Evolutionary conservation across 352 stramenopile genomes (phyloP).

Genomic region (Aphanomyces stellatus): DNA sequence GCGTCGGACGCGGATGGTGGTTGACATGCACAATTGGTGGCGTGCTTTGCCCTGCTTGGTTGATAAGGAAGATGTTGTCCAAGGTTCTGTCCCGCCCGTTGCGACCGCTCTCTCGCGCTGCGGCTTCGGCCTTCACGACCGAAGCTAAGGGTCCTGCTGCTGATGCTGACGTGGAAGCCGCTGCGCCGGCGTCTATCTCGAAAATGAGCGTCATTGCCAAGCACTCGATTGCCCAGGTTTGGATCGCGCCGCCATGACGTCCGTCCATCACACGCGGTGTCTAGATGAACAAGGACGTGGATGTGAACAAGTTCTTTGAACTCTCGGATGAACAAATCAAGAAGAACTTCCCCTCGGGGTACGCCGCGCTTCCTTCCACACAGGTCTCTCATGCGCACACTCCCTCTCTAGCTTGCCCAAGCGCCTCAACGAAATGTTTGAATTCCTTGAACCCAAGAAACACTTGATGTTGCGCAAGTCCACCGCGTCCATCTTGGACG

Average conservation of each 20-base stretch:
- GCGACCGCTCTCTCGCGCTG: background rate
- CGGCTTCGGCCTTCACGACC: background rate
- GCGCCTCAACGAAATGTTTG: constrained; percentile 70
- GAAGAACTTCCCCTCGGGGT: constrained; percentile 62
- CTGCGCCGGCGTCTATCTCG: background rate
- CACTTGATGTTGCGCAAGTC: constrained; percentile 81
- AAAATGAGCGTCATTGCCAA: background rate
- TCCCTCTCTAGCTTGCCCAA: constrained; percentile 37
- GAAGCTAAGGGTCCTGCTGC: background rate
- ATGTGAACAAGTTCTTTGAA: constrained; percentile 72
- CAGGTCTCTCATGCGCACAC: background rate
- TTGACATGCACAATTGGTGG: constrained; percentile 13
- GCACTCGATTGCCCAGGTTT: constrained; percentile 6
- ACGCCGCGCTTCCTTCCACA: background rate
- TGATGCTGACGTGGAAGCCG: background rate
- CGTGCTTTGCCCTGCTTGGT: background rate
- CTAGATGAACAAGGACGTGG: constrained; percentile 40
- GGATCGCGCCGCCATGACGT: background rate
- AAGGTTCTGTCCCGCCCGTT: constrained; percentile 3
- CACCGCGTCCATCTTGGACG: constrained; percentile 59
- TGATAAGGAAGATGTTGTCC: background rate
- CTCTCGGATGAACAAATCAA: constrained; percentile 70
- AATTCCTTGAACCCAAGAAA: constrained; percentile 61
- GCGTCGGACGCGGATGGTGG: background rate
- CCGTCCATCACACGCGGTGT: background rate